Conservation (phyloP, 805 yeast species). For the Cyberlindnera saturnus region DNA sequence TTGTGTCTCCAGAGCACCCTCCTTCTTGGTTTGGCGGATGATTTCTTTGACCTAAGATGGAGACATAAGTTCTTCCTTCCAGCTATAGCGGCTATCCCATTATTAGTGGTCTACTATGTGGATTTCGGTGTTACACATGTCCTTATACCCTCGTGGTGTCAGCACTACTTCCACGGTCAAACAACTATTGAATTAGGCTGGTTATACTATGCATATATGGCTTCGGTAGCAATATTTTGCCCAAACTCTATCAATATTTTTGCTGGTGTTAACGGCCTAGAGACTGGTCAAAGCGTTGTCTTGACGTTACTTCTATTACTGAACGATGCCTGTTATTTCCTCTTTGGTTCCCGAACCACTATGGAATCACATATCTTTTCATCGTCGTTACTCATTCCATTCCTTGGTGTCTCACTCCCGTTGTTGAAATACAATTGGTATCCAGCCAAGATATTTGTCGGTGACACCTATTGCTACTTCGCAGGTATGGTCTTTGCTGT, state of each 20-base stretch:
- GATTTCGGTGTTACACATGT: slow-evolving; percentile 91
- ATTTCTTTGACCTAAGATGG: slow-evolving; percentile 94
- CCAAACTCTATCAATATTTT: slow-evolving; percentile 94
- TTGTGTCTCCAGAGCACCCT: slow-evolving; percentile 80
- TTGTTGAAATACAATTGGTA: slow-evolving; percentile 77
- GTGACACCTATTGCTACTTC: slow-evolving; percentile 96
- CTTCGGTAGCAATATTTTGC: slow-evolving; percentile 83
- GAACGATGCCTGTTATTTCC: slow-evolving; percentile 71
- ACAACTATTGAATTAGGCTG: slow-evolving; percentile 63
- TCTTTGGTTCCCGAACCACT: slow-evolving; percentile 33
- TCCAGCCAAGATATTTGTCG: slow-evolving; percentile 93
- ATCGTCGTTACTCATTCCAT: slow-evolving; percentile 73
- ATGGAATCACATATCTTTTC: slow-evolving; percentile 80
- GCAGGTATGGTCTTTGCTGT: slow-evolving; percentile 99
- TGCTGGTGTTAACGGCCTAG: slow-evolving; percentile 96
- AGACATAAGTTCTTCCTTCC: slow-evolving; percentile 95
- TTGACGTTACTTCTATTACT: slow-evolving; percentile 62
- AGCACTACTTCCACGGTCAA: slow-evolving; percentile 33
- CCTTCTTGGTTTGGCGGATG: slow-evolving; percentile 86
- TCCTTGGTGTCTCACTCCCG: slow-evolving; percentile 77
- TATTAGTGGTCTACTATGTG: slow-evolving; percentile 83
- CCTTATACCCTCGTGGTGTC: slow-evolving; percentile 62
- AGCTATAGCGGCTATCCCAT: slow-evolving; percentile 88
- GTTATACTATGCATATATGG: slow-evolving; percentile 86
- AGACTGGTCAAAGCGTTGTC: slow-evolving; percentile 89